These are phyloP conservation scores for Plasmodium knowlesi DNA, from an alignment of 169 alveolate species.

Conservation along the genomic window DNA sequence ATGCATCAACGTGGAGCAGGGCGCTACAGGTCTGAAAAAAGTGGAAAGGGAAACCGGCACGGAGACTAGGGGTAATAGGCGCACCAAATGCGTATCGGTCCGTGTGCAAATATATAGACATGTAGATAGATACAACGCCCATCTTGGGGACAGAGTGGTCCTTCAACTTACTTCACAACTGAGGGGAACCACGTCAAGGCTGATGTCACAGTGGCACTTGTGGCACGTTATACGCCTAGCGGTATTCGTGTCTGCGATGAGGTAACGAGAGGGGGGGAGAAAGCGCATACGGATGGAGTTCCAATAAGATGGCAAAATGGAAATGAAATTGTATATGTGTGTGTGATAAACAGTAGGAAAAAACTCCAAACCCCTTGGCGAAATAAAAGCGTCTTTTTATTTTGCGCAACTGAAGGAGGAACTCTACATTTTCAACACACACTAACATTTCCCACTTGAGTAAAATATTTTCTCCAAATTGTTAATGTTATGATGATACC, in stretches of 20 bases:
- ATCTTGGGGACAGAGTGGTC: neutral
- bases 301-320: neutral
- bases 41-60: neutral
- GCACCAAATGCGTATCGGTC: neutral
- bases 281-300: neutral
- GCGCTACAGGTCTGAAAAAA: slow-evolving; percentile 51
- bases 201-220: slow-evolving; percentile 7
- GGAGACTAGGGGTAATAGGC: neutral
- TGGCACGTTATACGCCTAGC: slow-evolving; percentile 13
- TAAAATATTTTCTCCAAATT: neutral
- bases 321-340: neutral
- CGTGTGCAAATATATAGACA: neutral
- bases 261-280: no score
- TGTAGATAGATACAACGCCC: neutral
- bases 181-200: slow-evolving; percentile 30
- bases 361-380: neutral
- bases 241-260: neutral
- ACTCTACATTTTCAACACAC: neutral
- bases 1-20: slow-evolving; percentile 27
- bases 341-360: neutral
- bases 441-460: slow-evolving; percentile 4
- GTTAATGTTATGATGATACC: neutral
- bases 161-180: slow-evolving; percentile 20
- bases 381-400: neutral
- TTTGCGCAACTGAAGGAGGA: neutral